Evolutionary conservation across 2,329 filamentous ascomycete genomes (phyloP), one percentile per base, ranked within the genome.

Genomic region (Bipolaris cookei): DNA sequence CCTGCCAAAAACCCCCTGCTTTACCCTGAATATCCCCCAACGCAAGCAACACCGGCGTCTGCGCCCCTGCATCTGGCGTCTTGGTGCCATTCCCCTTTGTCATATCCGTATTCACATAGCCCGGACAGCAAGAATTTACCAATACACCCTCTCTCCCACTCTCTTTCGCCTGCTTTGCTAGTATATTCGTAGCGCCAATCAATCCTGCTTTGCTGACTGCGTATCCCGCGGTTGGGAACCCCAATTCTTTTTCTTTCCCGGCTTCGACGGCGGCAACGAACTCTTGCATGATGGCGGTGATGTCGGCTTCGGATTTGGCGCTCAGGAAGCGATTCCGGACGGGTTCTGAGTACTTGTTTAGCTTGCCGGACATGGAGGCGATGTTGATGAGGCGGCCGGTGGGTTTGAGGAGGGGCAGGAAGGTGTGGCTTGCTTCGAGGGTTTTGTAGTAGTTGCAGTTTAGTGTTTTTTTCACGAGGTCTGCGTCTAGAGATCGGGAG

Each of bases 381-480:
- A 85, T 76, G 59, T 85, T 85, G 25, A 84, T 78, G 18, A 74
- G 54, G 48, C 82, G 78, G 6, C 81, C 81, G 4, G 70, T 68
- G 6, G 75, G 62, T 39, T 78, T 78, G 56, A 85, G 68, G 5
- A 82, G 67, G 4, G 81, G 79, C 21, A 85, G 72, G 55, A 84
- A 75, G 7, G 73, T 60, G 38, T 77, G 77, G 3, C 77, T 79
- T 1, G 77, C 77, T 45, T 79, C 74, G 13, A 85, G 71, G 3
- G 82, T 83, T 65, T 79, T 80, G 68, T 82, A 81, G 72, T 84
- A 85, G 67, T 85, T 85, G 59, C 77, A 80, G 20, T 76, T 69
- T 3, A 85, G 70, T 0, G 83, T 85, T 20, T 75, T 73, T 51
- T 78, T 77, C 30, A 84, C 83, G 20, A 84, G 74, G 21, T 80